Evolutionary conservation across 1,139 yeast species (phyloP), one percentile per base, ranked within the genome.

Genomic region (Groenewaldozyma sp.): DNA sequence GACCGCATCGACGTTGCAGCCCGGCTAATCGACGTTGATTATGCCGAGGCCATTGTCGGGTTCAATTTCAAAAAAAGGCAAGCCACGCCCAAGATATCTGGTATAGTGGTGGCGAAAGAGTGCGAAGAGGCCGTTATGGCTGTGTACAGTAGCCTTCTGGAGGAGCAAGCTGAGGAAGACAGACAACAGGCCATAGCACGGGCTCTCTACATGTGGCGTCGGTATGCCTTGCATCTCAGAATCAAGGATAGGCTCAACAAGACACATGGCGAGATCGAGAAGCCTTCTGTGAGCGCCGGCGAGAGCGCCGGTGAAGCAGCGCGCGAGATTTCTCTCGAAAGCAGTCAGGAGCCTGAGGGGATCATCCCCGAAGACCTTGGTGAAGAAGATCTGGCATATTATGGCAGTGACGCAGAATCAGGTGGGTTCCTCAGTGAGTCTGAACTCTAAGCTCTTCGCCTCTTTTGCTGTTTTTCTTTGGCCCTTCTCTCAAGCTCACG

Each of bases 31-130:
- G 77, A 73, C 0, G 69, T 91, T 4, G 95, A 86, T 52, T 87
- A 71, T 62, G 97, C 95, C 0, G 77, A 75, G 36, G 97, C 96
- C 0, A 86, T 88, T 3, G 78, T 80, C 3, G 87, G 93, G 0
- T 88, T 93, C 63, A 91, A 83, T 43, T 91, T 83, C 59, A 70
- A 49, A 11, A 46, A 55, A 3, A 55, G 72, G 35, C 62, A 63
- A 3, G 78, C 82, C 0, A 76, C 76, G 17, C 94, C 94, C 0
- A 66, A 68, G 42, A 74, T 78, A 39, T 78, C 80, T 3, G 98
- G 98, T 1, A 72, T 87, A 21, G 81, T 91, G 2, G 76, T 88
- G 7, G 79, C 82, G 3, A 53, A 55, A 24, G 79, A 79, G 50
- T 75, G 64, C 48, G 65, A 66, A 45, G 94, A 82, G 31, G 95